Conservation (phyloP, 2,329 filamentous ascomycete species). For the Kalaharituber pfeilii region DNA sequence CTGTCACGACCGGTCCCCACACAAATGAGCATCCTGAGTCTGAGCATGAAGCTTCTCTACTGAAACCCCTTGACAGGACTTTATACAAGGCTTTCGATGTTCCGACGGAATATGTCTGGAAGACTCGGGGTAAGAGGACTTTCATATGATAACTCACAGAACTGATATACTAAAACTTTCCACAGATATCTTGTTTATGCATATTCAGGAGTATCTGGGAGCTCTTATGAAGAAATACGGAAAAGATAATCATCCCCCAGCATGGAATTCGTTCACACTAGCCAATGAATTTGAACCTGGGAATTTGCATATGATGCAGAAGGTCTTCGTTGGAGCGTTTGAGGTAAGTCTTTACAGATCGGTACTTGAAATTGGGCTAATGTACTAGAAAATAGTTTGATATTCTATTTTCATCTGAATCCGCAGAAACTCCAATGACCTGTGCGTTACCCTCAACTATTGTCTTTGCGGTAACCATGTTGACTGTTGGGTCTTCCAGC, state of each 20-base stretch:
- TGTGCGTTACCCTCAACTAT: conserved; percentile 27
- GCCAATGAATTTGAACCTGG: conserved; percentile 49
- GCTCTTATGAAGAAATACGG: conserved; percentile 41
- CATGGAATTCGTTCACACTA: conserved; percentile 71
- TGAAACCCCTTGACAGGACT: conserved; percentile 58
- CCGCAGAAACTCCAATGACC: conserved; percentile 38
- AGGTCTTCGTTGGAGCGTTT: conserved; percentile 75
- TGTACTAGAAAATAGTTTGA: conserved; percentile 46
- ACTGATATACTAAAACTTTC: neutral
- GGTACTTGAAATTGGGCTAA: neutral
- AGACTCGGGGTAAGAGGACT: conserved; percentile 43
- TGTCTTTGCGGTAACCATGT: neutral
- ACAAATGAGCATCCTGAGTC: conserved; percentile 40
- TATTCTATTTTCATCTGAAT: conserved; percentile 69
- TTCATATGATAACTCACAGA: neutral
- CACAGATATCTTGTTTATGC: conserved; percentile 40
- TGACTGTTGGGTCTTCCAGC: conserved; percentile 11
- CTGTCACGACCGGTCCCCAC: conserved; percentile 52
- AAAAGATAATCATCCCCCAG: conserved; percentile 53
- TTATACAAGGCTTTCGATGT: conserved; percentile 54
- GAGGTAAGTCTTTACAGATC: conserved; percentile 32
- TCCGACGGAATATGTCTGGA: conserved; percentile 59
- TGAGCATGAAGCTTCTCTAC: conserved; percentile 45
- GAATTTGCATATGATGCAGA: conserved; percentile 78
- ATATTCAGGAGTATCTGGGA: conserved; percentile 47